A percentile compares a stretch with the other conserved stretches of the same genome.
Evolutionary conservation across 345 rosid species (phyloP).

Genomic region (Anacardium occidentale): DNA sequence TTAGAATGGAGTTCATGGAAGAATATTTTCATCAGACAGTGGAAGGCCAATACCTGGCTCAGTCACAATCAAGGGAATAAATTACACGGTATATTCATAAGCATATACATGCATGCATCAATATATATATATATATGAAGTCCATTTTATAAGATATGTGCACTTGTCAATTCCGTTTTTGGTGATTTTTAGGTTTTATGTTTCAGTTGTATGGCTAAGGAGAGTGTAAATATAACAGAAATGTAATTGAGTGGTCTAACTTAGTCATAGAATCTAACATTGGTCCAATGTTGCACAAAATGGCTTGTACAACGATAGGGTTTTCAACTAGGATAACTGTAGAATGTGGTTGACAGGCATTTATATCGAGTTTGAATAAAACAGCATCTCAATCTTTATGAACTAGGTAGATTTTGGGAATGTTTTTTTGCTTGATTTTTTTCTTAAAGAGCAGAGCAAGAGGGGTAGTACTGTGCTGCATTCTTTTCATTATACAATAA

Average conservation of each 20-base stretch:
- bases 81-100: conserved; percentile 56
- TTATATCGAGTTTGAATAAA: not conserved
- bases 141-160: no score
- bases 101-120: not conserved
- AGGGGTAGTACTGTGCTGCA: not conserved
- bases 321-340: no score
- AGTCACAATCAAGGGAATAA: conserved; percentile 64
- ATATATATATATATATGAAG: not conserved
- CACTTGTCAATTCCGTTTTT: no score
- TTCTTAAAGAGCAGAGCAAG: not conserved
- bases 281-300: not conserved
- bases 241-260: not conserved
- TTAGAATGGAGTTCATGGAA: conserved; percentile 90
- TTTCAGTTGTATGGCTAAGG: not conserved
- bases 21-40: conserved; percentile 70
- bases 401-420: not conserved
- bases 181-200: no score
- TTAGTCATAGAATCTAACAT: not conserved
- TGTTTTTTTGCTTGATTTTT: not conserved
- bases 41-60: conserved; percentile 78
- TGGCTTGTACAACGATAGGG: no score
- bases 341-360: not conserved
- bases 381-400: not conserved
- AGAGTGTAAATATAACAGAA: not conserved
- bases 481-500: not conserved